Percentiles rank a stretch among this genome's conserved stretches.
Evolutionary conservation across 345 rosid genomes (phyloP).

Genomic region (Sapria himalayana): DNA sequence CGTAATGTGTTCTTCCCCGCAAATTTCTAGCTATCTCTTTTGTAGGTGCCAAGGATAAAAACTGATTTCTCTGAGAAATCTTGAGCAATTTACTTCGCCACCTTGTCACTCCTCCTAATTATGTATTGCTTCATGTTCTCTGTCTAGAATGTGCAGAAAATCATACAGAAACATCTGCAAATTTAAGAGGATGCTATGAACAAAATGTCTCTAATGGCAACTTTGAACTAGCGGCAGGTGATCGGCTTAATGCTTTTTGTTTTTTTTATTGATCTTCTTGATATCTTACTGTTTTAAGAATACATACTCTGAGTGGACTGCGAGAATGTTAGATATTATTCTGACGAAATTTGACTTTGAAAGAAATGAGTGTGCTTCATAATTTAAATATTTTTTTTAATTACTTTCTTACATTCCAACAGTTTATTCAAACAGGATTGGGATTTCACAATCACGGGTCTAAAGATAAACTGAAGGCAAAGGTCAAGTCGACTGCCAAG

Average conservation of each 20-base stretch:
- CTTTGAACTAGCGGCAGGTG: constrained; percentile 20
- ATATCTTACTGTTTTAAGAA: no score
- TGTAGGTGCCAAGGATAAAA: no score
- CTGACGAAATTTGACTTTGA: no score
- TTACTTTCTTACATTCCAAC: background rate
- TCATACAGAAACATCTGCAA: constrained; percentile 12
- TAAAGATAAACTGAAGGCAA: constrained; percentile 17
- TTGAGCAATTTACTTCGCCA: no score
- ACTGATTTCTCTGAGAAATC: no score
- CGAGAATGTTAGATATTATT: no score
- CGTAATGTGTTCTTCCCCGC: no score
- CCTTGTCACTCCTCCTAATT: no score
- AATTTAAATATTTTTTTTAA: background rate
- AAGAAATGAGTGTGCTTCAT: no score
- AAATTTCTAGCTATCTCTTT: no score
- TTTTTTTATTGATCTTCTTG: no score
- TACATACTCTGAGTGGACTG: no score
- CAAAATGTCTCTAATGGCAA: constrained; percentile 14
- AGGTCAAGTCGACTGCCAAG: constrained; percentile 18
- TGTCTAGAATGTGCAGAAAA: constrained; percentile 15
- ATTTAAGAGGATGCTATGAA: constrained; percentile 10
- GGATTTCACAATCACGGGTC: constrained; percentile 15
- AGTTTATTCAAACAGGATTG: constrained; percentile 24
- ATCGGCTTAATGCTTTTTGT: constrained; percentile 2
- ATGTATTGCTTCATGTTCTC: constrained; percentile 1